Conservation (phyloP, 1,284 basidiomycete genomes). For the Veloporphyrellus conicus region DNA sequence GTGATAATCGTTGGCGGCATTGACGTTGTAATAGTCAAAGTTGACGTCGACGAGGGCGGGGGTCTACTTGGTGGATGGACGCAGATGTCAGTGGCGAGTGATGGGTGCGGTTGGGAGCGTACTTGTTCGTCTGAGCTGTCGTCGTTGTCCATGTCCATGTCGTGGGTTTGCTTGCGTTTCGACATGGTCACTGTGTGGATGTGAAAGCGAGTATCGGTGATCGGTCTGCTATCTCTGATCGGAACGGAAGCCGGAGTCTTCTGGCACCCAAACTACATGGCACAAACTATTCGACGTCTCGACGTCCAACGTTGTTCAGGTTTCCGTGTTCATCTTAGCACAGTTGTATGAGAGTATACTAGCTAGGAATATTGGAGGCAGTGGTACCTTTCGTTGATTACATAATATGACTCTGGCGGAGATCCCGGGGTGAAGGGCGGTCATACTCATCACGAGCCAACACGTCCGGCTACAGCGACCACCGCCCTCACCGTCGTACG, state of each 20-base stretch:
- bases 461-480: constrained; percentile 1
- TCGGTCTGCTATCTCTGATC: no score
- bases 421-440: constrained; percentile 8
- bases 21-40: constrained; percentile 89
- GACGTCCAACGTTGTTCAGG: no score
- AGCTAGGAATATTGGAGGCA: no score
- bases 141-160: constrained; percentile 12
- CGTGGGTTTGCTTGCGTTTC: constrained; percentile 26
- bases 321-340: no score
- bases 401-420: constrained; percentile 10
- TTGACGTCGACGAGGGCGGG: constrained; percentile 67
- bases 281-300: no score
- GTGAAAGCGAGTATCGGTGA: no score
- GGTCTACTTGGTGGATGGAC: constrained; percentile 9
- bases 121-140: constrained; percentile 19
- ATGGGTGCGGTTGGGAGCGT: background rate
- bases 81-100: background rate
- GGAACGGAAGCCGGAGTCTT: no score
- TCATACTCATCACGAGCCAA: background rate
- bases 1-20: constrained; percentile 78
- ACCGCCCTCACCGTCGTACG: constrained; percentile 6
- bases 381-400: constrained; percentile 14
- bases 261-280: no score
- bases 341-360: no score
- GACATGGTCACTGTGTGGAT: constrained; percentile 21